These are phyloP conservation scores for Trichosporon asahii DNA, from an alignment of 1,284 basidiomycete genomes.

Conservation along the genomic window DNA sequence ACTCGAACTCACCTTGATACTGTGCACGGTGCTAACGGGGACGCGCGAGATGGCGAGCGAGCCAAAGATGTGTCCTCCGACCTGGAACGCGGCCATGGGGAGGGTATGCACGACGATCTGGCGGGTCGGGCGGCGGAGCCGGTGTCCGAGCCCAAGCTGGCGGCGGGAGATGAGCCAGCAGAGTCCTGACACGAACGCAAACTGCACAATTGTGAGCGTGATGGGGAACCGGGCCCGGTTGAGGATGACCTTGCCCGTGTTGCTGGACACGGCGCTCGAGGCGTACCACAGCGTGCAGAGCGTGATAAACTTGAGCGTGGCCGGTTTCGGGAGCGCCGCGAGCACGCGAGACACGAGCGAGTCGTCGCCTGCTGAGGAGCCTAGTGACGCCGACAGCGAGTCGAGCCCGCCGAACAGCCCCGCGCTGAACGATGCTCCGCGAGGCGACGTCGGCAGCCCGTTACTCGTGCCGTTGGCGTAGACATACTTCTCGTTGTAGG, in stretches of 20 bases:
- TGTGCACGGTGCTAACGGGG: slow-evolving; percentile 96
- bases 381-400: neutral
- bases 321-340: slow-evolving; percentile 27
- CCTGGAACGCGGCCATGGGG: slow-evolving; percentile 86
- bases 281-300: slow-evolving; percentile 52
- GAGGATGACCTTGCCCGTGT: slow-evolving; percentile 53
- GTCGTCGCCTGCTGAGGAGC: neutral
- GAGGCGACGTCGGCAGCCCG: neutral
- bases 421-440: neutral
- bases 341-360: neutral
- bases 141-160: slow-evolving; percentile 56
- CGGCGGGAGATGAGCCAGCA: slow-evolving; percentile 76
- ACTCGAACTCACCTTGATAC: slow-evolving; percentile 76
- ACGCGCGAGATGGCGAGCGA: slow-evolving; percentile 95
- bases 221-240: slow-evolving; percentile 52
- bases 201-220: slow-evolving; percentile 90
- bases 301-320: slow-evolving; percentile 47
- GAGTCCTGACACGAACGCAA: slow-evolving; percentile 85
- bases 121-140: slow-evolving; percentile 65
- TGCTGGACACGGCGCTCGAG: slow-evolving; percentile 52
- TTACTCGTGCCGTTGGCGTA: neutral
- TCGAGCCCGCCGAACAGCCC: neutral
- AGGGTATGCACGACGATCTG: slow-evolving; percentile 73
- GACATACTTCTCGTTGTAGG: neutral
- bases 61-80: slow-evolving; percentile 95